Percentiles rank a stretch among this genome's conserved stretches.
Evolutionary conservation across 805 yeast genomes (phyloP).

Genomic region (Teunomyces gatunensis): DNA sequence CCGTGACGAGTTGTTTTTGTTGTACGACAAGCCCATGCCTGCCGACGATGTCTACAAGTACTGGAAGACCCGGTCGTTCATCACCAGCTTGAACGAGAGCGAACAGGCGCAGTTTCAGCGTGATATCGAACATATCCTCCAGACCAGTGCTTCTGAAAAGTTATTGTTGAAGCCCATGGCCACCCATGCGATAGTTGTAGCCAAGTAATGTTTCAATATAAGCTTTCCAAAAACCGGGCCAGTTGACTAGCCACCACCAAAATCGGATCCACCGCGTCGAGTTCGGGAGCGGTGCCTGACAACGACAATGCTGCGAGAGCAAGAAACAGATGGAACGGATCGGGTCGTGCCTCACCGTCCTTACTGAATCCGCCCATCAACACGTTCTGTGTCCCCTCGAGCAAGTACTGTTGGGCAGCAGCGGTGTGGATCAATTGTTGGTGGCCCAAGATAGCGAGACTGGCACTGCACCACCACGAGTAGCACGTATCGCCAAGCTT

Average conservation of each 20-base stretch:
- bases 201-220: not conserved
- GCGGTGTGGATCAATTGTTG: constrained; percentile 33
- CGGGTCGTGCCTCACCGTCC: constrained; percentile 61
- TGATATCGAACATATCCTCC: constrained; percentile 28
- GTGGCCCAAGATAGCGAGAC: constrained; percentile 45
- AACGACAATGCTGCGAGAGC: constrained; percentile 55
- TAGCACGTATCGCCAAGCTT: constrained; percentile 86
- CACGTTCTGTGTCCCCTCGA: constrained; percentile 55
- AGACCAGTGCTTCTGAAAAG: not conserved
- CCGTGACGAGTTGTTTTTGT: constrained; percentile 28
- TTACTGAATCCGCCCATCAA: constrained; percentile 78
- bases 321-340: constrained; percentile 65
- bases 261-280: constrained; percentile 6
- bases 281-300: constrained; percentile 6
- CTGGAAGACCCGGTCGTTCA: constrained; percentile 56
- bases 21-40: constrained; percentile 27
- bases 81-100: constrained; percentile 41
- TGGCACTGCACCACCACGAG: constrained; percentile 75
- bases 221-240: not conserved
- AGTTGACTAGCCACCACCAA: constrained; percentile 6
- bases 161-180: constrained; percentile 12
- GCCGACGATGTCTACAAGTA: constrained; percentile 42
- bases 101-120: constrained; percentile 32
- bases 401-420: constrained; percentile 42
- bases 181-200: constrained; percentile 11